Conservation (phyloP, 805 yeast species). For the Nakazawaea holstii region DNA sequence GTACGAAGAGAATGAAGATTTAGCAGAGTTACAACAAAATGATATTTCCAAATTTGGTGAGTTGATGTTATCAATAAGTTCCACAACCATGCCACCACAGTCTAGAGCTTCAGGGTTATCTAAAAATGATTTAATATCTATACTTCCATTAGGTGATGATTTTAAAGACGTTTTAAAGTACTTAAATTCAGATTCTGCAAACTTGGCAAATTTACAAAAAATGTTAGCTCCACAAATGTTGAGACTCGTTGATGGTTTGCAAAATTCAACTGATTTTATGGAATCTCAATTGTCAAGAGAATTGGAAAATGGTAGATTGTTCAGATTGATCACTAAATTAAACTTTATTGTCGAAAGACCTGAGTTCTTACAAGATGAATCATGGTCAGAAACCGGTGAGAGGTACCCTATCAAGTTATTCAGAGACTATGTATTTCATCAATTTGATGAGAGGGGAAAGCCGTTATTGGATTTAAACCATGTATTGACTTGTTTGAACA, state of each 20-base stretch:
- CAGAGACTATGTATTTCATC: constrained; percentile 82
- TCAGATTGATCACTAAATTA: constrained; percentile 75
- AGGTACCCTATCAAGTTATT: constrained; percentile 70
- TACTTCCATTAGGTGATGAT: constrained; percentile 34
- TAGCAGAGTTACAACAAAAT: constrained; percentile 34
- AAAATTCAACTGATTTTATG: constrained; percentile 48
- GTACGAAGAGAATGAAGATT: constrained; percentile 17
- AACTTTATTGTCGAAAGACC: constrained; percentile 75
- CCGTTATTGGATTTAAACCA: constrained; percentile 80
- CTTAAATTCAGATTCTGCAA: constrained; percentile 20
- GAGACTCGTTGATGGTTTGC: constrained; percentile 41
- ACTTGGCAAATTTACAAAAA: constrained; percentile 27
- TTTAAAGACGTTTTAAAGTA: constrained; percentile 40
- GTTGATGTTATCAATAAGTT: constrained; percentile 51
- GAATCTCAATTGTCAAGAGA: constrained; percentile 65
- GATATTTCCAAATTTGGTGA: constrained; percentile 61
- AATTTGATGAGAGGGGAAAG: constrained; percentile 68
- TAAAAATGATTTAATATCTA: constrained; percentile 20
- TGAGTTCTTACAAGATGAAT: constrained; percentile 46
- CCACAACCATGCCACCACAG: constrained; percentile 20
- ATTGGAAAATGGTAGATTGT: constrained; percentile 82
- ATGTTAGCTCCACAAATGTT: constrained; percentile 41
- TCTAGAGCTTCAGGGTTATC: constrained; percentile 13
- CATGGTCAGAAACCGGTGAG: constrained; percentile 75
- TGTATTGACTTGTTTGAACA: constrained; percentile 73